Conservation (phyloP, 805 yeast genomes). For the Suhomyces sp. region DNA sequence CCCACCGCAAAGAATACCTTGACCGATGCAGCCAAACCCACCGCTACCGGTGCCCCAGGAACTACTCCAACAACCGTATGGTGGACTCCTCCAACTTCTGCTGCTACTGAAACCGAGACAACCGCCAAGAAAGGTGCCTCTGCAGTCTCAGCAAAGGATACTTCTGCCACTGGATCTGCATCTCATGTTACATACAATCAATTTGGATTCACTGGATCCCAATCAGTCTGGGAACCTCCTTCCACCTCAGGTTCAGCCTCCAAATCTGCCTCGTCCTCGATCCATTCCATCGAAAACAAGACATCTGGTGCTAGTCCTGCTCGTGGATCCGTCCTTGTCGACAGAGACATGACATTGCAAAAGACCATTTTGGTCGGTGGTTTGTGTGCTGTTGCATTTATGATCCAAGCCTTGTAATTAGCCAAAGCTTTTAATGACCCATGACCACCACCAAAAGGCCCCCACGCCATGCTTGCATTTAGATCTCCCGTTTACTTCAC, state of each 20-base stretch:
- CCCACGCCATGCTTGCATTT: conserved; percentile 1
- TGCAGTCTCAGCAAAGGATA: conserved; percentile 10
- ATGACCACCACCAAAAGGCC: too few species aligned
- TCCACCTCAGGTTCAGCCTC: conserved; percentile 5
- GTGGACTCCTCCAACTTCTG: conserved; percentile 5
- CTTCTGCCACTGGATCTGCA: conserved; percentile 12
- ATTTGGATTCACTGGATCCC: conserved; percentile 44
- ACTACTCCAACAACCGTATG: conserved; percentile 9
- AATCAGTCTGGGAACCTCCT: conserved; percentile 33
- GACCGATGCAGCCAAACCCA: conserved; percentile 5
- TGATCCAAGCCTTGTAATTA: conserved; percentile 11
- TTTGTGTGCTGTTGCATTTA: conserved; percentile 15
- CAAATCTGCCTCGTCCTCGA: conserved; percentile 7
- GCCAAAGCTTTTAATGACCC: too few species aligned
- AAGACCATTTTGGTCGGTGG: conserved; percentile 16
- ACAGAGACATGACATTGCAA: conserved; percentile 16
- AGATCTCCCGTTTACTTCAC: conserved; percentile 2
- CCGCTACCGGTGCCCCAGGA: conserved; percentile 8
- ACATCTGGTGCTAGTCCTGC: conserved; percentile 18
- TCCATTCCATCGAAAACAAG: conserved; percentile 17
- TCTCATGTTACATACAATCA: conserved; percentile 31
- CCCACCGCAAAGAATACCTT: conserved; percentile 4
- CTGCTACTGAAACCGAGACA: conserved; percentile 9
- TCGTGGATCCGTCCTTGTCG: conserved; percentile 8
- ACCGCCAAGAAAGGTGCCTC: conserved; percentile 12